Evolutionary conservation across 768 basidiomycete genomes (phyloP).

Genomic region (Grammothele lineata): DNA sequence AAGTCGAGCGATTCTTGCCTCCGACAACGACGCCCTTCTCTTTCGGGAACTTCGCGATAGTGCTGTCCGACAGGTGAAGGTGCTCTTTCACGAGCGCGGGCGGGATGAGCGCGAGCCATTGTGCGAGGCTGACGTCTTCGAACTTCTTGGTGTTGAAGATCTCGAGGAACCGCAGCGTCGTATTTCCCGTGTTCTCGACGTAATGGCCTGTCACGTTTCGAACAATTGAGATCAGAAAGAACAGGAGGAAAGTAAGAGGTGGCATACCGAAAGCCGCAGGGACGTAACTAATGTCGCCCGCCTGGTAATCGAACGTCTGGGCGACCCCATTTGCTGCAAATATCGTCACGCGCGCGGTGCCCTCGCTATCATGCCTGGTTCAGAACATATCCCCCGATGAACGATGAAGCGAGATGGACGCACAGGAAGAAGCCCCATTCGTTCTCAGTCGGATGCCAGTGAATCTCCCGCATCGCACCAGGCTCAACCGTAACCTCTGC

Average conservation of each 20-base stretch:
- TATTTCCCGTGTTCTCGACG: constrained; percentile 61
- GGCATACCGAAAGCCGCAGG: constrained; percentile 14
- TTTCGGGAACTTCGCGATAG: constrained; percentile 44
- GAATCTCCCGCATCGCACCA: constrained; percentile 41
- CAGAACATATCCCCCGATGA: constrained; percentile 1
- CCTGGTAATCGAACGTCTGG: constrained; percentile 38
- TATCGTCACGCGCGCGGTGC: constrained; percentile 38
- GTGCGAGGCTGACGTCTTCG: constrained; percentile 56
- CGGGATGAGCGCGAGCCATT: constrained; percentile 60
- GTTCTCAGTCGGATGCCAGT: constrained; percentile 51
- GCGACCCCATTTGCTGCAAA: constrained; percentile 39
- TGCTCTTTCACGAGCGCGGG: constrained; percentile 57
- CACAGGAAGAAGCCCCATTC: constrained; percentile 38
- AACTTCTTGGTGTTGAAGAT: constrained; percentile 45
- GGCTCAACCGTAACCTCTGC: constrained; percentile 56
- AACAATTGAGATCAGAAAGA: neutral
- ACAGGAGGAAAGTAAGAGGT: neutral
- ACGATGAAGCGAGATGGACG: neutral
- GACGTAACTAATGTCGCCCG: constrained; percentile 23
- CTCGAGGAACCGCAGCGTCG: constrained; percentile 54
- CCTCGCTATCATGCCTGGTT: constrained; percentile 29
- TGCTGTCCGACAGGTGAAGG: constrained; percentile 48
- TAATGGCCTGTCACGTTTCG: constrained; percentile 41
- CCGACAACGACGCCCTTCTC: constrained; percentile 47
- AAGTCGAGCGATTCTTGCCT: too few relatives aligned